Evolutionary conservation across 2,329 filamentous ascomycete species (phyloP), one percentile per base, ranked within the genome.

Genomic region (Colletotrichum scovillei): DNA sequence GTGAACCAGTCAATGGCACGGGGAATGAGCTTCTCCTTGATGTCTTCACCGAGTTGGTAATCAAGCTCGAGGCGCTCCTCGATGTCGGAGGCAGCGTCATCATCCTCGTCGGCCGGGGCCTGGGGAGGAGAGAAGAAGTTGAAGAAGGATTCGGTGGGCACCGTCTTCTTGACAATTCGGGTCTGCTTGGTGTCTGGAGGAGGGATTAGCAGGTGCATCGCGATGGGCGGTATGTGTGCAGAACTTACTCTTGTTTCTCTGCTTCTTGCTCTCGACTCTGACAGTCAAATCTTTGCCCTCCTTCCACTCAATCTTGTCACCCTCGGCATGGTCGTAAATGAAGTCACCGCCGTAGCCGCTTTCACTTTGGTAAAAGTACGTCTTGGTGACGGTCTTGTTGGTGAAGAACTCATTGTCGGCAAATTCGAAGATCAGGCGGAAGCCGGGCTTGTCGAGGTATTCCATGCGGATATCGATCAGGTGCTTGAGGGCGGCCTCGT

Each of bases 1-100:
- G 97, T 99, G 84, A 99, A 99, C 97, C 97, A 99, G 86, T 99
- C 97, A 79, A 99, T 97, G 71, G 97, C 97, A 78, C 96, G 95
- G 76, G 97, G 97, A 78, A 99, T 99, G 77, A 99, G 90, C 88
- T 99, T 99, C 90, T 99, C 97, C 88, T 99, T 99, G 87, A 99
- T 98, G 82, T 99, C 97, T 88, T 99, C 97, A 77, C 97, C 97
- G 57, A 99, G 92, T 86, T 98, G 96, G 85, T 98, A 99, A 86
- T 99, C 97, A 65, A 99, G 92, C 88, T 99, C 97, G 69, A 99
- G 91, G 76, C 97, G 95, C 86, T 98, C 95, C 88, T 99, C 97
- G 65, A 99, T 97, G 82, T 99, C 97, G 64, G 92, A 93, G 68
- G 93, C 92, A 74, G 93, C 92, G 77, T 96, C 93, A 46, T 91